phyloP scores from a whole-genome alignment of 768 basidiomycete genomes.

The Hygrocybe punicea region DNA sequence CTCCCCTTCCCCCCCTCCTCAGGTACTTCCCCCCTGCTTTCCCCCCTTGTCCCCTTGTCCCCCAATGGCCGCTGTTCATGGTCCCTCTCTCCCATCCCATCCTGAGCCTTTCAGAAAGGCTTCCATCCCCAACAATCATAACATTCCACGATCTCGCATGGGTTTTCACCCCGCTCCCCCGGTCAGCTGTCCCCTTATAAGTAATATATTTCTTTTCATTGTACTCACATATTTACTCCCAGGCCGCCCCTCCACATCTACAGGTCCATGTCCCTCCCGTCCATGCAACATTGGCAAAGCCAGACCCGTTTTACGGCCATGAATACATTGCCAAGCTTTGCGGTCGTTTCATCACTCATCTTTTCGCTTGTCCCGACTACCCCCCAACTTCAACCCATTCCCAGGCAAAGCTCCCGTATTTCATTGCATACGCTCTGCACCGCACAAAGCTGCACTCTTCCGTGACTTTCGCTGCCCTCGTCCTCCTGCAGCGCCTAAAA shows the following conservation, averaged over 20 bases:
- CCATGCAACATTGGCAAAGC: constrained; percentile 26
- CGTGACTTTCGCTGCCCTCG: constrained; percentile 65
- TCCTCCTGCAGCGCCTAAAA: constrained; percentile 79
- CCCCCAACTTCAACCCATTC: constrained; percentile 58
- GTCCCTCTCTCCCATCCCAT: constrained; percentile 8
- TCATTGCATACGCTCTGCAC: constrained; percentile 85
- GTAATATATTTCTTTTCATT: background rate
- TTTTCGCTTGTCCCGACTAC: constrained; percentile 83
- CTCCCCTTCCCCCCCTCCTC: background rate
- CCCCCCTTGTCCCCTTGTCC: background rate
- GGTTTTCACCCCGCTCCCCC: background rate
- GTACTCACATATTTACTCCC: background rate
- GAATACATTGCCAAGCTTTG: constrained; percentile 66
- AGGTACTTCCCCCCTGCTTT: background rate
- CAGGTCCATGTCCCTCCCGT: constrained; percentile 13
- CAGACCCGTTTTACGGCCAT: constrained; percentile 73
- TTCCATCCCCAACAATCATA: background rate
- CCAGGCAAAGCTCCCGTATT: constrained; percentile 64
- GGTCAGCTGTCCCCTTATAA: no score
- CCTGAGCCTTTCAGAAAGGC: background rate
- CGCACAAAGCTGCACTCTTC: constrained; percentile 70
- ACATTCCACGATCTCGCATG: no score
- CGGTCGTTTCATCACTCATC: constrained; percentile 76
- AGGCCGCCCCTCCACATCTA: background rate
- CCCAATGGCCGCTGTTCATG: constrained; percentile 13